phyloP scores from a whole-genome alignment of 2,329 filamentous ascomycete species.

The Endothia cerciana region DNA sequence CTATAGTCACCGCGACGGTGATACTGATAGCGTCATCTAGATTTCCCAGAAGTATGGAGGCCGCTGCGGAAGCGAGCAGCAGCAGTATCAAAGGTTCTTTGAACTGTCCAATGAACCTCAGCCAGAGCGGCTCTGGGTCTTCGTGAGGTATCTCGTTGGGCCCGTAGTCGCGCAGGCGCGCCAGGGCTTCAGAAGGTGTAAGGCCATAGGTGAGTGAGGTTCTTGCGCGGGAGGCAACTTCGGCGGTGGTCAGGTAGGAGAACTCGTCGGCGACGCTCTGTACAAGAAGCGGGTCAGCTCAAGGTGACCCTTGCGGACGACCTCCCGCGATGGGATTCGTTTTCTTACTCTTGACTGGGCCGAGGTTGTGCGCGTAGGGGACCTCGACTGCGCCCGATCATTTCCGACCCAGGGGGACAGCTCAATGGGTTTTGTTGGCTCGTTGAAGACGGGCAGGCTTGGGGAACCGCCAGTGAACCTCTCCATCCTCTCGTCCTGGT shows the following conservation, averaged over 20 bases:
- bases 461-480: slow-evolving; percentile 28
- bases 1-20: slow-evolving; percentile 92
- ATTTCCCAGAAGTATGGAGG: slow-evolving; percentile 91
- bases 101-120: slow-evolving; percentile 95
- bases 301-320: background rate
- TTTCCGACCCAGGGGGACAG: slow-evolving; percentile 34
- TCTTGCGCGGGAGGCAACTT: slow-evolving; percentile 75
- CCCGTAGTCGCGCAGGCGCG: slow-evolving; percentile 78
- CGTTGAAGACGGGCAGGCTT: slow-evolving; percentile 29
- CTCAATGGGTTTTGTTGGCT: slow-evolving; percentile 24
- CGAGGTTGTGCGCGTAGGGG: slow-evolving; percentile 51
- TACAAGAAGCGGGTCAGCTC: slow-evolving; percentile 19
- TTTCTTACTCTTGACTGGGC: slow-evolving; percentile 57
- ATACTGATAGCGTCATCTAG: slow-evolving; percentile 95
- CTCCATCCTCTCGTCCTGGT: slow-evolving; percentile 22
- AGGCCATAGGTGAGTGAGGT: slow-evolving; percentile 86
- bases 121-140: slow-evolving; percentile 89
- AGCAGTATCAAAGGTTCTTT: slow-evolving; percentile 93
- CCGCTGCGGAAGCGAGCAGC: slow-evolving; percentile 83
- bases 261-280: slow-evolving; percentile 63
- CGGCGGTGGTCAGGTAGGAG: slow-evolving; percentile 71
- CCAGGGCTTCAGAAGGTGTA: slow-evolving; percentile 77
- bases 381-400: slow-evolving; percentile 41
- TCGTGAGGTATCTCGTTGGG: slow-evolving; percentile 95
- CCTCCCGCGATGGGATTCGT: slow-evolving; percentile 9